Evolutionary conservation across 805 yeast genomes (phyloP), one percentile per base, ranked within the genome.

Genomic region (Wickerhamiella kurtzmanii): DNA sequence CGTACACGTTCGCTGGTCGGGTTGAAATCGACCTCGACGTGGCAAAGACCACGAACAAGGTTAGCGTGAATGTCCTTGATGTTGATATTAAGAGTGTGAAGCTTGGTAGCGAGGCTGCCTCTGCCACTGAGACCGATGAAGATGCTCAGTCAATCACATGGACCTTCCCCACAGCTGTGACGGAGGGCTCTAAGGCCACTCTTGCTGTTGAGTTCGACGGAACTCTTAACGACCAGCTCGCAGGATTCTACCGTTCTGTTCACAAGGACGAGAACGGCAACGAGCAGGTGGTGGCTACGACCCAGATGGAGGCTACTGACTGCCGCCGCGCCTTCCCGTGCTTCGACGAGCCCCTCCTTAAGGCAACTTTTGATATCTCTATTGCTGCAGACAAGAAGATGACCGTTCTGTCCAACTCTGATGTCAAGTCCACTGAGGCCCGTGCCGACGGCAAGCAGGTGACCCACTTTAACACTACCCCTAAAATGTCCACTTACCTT

Each of bases 291-390:
- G 67, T 78, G 53, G 82, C 81, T 37, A 73, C 80, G 51, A 75
- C 83, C 39, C 82, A 77, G 64, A 76, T 80, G 76, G 86, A 80
- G 65, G 78, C 87, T 35, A 78, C 85, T 32, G 87, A 80, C 64
- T 79, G 84, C 59, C 76, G 87, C 56, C 71, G 81, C 48, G 85
- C 87, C 4, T 81, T 81, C 72, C 87, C 87, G 17, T 79, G 78
- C 57, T 77, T 77, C 54, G 87, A 80, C 61, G 84, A 80, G 63
- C 86, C 87, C 6, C 71, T 76, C 42, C 68, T 76, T 46, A 80
- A 81, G 64, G 83, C 86, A 42, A 72, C 75, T 45, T 80, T 77
- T 54, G 75, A 73, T 50, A 71, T 81, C 46, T 63, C 75, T 22
- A 69, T 80, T 50, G 66, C 76, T 44, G 74, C 82, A 36, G 73